Evolutionary conservation across 2,329 filamentous ascomycete genomes (phyloP), one percentile per base, ranked within the genome.

Genomic region (Pseudocercospora macadamiae): DNA sequence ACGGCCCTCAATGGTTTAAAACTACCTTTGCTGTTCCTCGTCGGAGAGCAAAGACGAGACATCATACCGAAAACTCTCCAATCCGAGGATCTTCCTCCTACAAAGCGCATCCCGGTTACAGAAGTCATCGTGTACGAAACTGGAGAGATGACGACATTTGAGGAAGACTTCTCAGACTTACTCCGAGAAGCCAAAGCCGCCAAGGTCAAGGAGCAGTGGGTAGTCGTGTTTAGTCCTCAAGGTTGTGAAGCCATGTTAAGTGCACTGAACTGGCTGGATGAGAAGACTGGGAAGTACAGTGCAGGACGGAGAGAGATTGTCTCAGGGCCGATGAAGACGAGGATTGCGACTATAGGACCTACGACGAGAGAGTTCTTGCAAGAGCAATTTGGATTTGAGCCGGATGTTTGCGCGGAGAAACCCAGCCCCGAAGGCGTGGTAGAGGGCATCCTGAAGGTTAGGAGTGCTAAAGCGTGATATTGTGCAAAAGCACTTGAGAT

Each of bases 51-150:
- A 71, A 84, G 92, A 55, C 81, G 95, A 44, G 95, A 97, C 72
- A 86, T 96, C 64, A 96, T 99, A 63, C 93, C 95, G 1, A 90
- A 84, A 67, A 91, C 85, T 1, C 78, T 97, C 34, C 89, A 87
- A 80, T 82, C 84, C 36, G 70, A 78, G 0, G 67, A 71, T 0
- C 75, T 92, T 7, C 74, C 82, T 0, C 63, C 71, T 0, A 70
- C 78, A 12, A 74, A 75, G 53, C 79, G 83, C 49, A 89, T 95
- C 19, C 75, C 74, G 6, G 89, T 97, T 1, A 83, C 89, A 34
- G 93, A 97, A 74, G 71, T 91, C 6, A 86, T 93, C 2, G 87
- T 97, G 10, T 99, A 99, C 71, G 89, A 90, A 59, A 97, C 93
- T 0, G 86, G 85, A 0, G 89, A 93, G 58, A 91, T 92, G 87